A percentile compares a stretch with the other conserved stretches of the same genome.
Conservation (phyloP, 179 eudicot species). For the Gypsophila paniculata region DNA sequence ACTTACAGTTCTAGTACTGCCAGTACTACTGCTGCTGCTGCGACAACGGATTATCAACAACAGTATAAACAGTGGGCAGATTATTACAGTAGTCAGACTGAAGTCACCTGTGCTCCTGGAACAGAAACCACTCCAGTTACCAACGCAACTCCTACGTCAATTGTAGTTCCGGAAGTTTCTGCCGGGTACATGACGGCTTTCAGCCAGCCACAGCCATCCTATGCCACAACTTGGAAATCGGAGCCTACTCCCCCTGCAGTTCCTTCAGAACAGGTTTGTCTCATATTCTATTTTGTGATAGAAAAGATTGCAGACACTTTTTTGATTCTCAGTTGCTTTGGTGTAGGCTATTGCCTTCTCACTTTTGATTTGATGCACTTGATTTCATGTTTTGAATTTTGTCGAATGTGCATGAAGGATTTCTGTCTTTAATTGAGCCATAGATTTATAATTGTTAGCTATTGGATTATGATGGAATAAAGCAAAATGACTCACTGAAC, state of each 20-base stretch:
- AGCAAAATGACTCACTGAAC: not conserved
- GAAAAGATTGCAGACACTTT: not conserved
- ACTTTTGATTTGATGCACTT: not conserved
- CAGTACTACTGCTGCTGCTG: constrained; percentile 31
- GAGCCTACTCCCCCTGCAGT: constrained; percentile 50
- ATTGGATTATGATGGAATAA: not conserved
- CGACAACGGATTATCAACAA: constrained; percentile 62
- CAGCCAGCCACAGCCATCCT: constrained; percentile 55
- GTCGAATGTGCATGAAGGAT: not conserved
- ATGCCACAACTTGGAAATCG: constrained; percentile 60
- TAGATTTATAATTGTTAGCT: not conserved
- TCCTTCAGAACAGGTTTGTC: constrained; percentile 69
- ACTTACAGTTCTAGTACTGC: constrained; percentile 49
- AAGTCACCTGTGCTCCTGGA: constrained; percentile 97
- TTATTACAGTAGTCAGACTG: constrained; percentile 80
- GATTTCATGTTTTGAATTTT: not conserved
- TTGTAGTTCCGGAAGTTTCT: constrained; percentile 53
- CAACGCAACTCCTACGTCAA: constrained; percentile 43
- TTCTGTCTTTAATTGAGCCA: not conserved
- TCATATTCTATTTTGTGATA: constrained; percentile 15
- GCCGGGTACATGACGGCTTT: constrained; percentile 53
- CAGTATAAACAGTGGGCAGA: constrained; percentile 87
- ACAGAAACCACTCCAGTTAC: constrained; percentile 68
- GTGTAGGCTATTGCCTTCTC: not conserved
- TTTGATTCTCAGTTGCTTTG: not conserved